Evolutionary conservation across 192 early-diverging fungal species (phyloP).

Genomic region (Physocladia obscura): DNA sequence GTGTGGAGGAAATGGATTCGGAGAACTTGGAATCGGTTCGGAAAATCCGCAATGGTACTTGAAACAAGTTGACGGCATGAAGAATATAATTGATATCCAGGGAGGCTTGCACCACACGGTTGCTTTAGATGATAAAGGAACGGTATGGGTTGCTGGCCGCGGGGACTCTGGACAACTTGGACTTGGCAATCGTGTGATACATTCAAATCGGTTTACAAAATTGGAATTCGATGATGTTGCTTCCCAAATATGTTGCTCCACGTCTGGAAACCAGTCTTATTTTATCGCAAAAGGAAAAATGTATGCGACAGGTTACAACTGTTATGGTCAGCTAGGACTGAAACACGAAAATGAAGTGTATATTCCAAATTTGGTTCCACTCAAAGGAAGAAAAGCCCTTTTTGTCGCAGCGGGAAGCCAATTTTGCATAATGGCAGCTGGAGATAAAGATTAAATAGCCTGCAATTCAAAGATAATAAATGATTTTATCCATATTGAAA

Average conservation of each 20-base stretch:
- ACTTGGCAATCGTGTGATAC: not conserved
- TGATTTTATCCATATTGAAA: too few species aligned
- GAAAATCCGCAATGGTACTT: not conserved
- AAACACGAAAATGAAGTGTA: not conserved
- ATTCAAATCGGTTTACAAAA: not conserved
- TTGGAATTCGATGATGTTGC: not conserved
- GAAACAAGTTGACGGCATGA: not conserved
- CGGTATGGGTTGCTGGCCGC: conserved; percentile 26
- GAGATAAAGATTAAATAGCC: too few species aligned
- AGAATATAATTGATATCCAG: conserved; percentile 4
- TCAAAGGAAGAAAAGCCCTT: conserved; percentile 11
- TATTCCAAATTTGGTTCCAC: not conserved
- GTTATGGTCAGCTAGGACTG: conserved; percentile 28
- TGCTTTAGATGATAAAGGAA: conserved; percentile 3
- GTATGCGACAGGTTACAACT: conserved; percentile 18
- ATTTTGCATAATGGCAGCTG: conserved; percentile 7
- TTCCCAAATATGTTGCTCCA: not conserved
- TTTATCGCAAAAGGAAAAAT: not conserved
- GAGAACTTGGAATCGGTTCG: conserved; percentile 28
- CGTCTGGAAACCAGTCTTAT: conserved; percentile 24
- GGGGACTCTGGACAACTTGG: conserved; percentile 28
- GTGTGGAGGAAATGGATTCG: conserved; percentile 28
- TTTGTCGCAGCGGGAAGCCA: conserved; percentile 12
- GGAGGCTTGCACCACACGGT: conserved; percentile 31
- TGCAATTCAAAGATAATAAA: too few species aligned